Evolutionary conservation across 2,329 filamentous ascomycete genomes (phyloP).

Genomic region (Ilyonectria robusta): DNA sequence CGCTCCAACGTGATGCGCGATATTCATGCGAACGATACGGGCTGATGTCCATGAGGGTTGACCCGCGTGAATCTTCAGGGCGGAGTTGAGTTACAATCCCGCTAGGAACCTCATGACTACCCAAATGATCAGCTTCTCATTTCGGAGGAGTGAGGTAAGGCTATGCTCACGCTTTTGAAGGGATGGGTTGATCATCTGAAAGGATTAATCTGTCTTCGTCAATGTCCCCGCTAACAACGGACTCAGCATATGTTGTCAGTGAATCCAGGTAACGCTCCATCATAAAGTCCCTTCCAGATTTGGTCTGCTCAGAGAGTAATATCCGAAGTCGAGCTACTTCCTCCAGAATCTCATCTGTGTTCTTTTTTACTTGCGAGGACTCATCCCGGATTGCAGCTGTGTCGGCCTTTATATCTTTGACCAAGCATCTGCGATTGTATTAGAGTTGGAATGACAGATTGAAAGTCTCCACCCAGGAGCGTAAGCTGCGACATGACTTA

Average conservation of each 20-base stretch:
- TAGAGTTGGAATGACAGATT: neutral
- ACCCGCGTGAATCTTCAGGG: too few relatives aligned
- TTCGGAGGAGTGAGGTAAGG: too few relatives aligned
- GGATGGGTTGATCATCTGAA: neutral
- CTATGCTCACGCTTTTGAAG: too few relatives aligned
- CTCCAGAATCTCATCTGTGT: constrained; percentile 5
- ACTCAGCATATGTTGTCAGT: constrained; percentile 7
- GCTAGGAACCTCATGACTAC: too few relatives aligned
- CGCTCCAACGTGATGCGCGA: too few relatives aligned
- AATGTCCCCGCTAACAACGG: constrained; percentile 5
- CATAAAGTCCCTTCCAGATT: neutral
- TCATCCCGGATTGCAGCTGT: constrained; percentile 1
- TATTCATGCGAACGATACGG: too few relatives aligned
- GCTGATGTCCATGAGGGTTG: too few relatives aligned
- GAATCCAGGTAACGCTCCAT: constrained; percentile 6
- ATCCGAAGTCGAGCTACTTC: neutral
- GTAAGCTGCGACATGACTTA: neutral
- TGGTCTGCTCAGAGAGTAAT: neutral
- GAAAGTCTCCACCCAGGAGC: too few relatives aligned
- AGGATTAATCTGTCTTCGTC: neutral
- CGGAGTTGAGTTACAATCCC: too few relatives aligned
- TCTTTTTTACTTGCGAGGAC: constrained; percentile 4
- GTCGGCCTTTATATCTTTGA: constrained; percentile 7
- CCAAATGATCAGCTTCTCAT: too few relatives aligned
- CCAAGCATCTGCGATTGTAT: neutral